Percentiles rank a stretch among this genome's conserved stretches.
phyloP scores from a whole-genome alignment of 2,329 filamentous ascomycete species.

The Aotearoamyces nothofagi region DNA sequence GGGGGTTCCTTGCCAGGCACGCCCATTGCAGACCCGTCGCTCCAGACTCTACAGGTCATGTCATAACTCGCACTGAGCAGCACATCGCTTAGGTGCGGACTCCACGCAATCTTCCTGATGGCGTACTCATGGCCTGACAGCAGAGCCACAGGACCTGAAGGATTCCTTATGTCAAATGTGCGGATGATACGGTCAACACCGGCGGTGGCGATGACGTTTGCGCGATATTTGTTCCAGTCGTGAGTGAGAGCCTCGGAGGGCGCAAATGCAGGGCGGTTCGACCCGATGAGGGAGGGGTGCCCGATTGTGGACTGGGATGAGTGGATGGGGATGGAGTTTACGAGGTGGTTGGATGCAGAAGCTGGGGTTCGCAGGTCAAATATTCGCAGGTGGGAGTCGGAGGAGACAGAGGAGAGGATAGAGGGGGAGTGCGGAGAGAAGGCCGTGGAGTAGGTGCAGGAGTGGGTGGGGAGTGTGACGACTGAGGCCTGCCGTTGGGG shows the following conservation, averaged over 20 bases:
- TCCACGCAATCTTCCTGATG: slow-evolving; percentile 75
- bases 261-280: slow-evolving; percentile 17
- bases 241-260: slow-evolving; percentile 70
- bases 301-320: slow-evolving; percentile 32
- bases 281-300: slow-evolving; percentile 8
- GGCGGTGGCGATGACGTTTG: slow-evolving; percentile 69
- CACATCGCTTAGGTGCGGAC: slow-evolving; percentile 80
- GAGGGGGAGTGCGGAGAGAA: slow-evolving; percentile 82
- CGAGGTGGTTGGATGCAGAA: slow-evolving; percentile 77
- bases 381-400: slow-evolving; percentile 76
- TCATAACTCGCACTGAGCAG: slow-evolving; percentile 87
- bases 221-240: slow-evolving; percentile 97
- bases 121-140: slow-evolving; percentile 86
- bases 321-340: slow-evolving; percentile 71
- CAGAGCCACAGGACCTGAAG: slow-evolving; percentile 55
- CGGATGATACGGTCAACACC: slow-evolving; percentile 80
- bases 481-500: slow-evolving; percentile 62
- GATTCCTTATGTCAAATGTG: slow-evolving; percentile 78
- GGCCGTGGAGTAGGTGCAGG: slow-evolving; percentile 84
- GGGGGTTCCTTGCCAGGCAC: slow-evolving; percentile 20
- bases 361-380: slow-evolving; percentile 85
- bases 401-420: slow-evolving; percentile 74
- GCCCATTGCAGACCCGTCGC: slow-evolving; percentile 45
- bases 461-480: slow-evolving; percentile 77
- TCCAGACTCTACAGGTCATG: slow-evolving; percentile 95